Base-by-base conservation (phyloP, 176 grass and related monocot genomes). In the Paspalum vaginatum region DNA sequence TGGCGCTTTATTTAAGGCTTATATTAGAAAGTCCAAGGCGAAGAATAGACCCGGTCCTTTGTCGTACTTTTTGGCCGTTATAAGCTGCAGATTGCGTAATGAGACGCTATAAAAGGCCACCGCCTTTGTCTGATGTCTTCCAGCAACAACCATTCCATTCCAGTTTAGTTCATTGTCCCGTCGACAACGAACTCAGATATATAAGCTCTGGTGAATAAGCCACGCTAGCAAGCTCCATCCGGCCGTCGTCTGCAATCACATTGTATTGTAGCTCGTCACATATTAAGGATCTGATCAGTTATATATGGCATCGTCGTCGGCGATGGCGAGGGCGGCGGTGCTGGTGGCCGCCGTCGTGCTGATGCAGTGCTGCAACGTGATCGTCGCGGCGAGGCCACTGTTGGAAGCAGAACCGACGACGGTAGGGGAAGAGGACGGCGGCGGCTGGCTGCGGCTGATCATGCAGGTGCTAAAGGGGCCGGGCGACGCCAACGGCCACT, bases 311-410 rank as follows among this genome's bases (percentile, higher is more conserved):
- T 5, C 58, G n/a, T 11, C 68, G 26, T 11, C 47, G 51, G 8
- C 6, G 17, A 20, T 2, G 51, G 51, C 51, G 15, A 54, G 7
- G 18, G 38, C 2, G 63, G 17, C 46, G 42, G 11, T 77, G 42
- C 1, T 77, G 25, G 42, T 56, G 17, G 72, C 42, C 40, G 62
- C 42, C 40, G 62, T 77, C 18, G 0, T 68, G 82, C 13, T 76
- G 51, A 59, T 84, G 62, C 72, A 68, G 9, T 76, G 61, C 25
- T 84, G 60, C 70, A 74, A 65, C 6, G 46, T 2, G 47, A 32
- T 65, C 21, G 21, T 65, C 32, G 70, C 47, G 70, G 81, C 59
- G 59, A 74, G 81, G 59, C 40, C 63, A 47, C 40, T 83, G 68
- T 5, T 73, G n/a, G 21, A 49, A 27, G 24, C 25, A 1, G 24